A percentile compares a stretch with the other conserved stretches of the same genome.
Evolutionary conservation across 805 yeast species (phyloP).

Genomic region (Yamadazyma insecticola): DNA sequence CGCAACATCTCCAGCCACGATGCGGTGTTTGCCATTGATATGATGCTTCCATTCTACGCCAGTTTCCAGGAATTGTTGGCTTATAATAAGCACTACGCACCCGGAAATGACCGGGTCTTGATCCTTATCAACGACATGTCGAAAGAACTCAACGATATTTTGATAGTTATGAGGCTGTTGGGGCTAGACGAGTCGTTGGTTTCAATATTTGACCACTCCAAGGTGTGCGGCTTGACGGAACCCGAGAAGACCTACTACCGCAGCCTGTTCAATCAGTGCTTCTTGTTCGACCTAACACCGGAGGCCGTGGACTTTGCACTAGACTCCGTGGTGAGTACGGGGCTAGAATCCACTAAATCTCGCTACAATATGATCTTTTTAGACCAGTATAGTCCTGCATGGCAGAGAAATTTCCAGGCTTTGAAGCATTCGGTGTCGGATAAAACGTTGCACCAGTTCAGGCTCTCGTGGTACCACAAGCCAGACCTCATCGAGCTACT

Average conservation of each 20-base stretch:
- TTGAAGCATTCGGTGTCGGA: conserved; percentile 6
- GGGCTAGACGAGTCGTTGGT: no score
- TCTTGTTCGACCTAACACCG: conserved; percentile 16
- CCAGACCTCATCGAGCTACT: conserved; percentile 4
- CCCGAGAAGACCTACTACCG: conserved; percentile 6
- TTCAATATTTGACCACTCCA: no score
- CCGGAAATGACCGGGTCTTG: conserved; percentile 17
- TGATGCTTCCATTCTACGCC: conserved; percentile 31
- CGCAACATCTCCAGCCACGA: conserved; percentile 31
- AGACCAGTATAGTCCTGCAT: conserved; percentile 10
- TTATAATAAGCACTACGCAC: no score
- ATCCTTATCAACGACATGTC: conserved; percentile 23
- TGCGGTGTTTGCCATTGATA: conserved; percentile 28
- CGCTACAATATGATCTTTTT: conserved; percentile 18
- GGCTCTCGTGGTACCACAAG: conserved; percentile 11
- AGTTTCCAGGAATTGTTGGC: no score
- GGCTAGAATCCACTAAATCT: conserved; percentile 21
- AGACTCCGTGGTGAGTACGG: conserved; percentile 17
- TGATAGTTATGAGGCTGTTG: conserved; percentile 28
- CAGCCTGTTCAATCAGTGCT: conserved; percentile 16
- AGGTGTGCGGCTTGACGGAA: no score
- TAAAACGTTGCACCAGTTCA: conserved; percentile 10
- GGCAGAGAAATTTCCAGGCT: conserved; percentile 1
- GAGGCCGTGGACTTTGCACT: conserved; percentile 17
- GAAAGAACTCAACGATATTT: conserved; percentile 34